A percentile compares a stretch with the other conserved stretches of the same genome.
Conservation (phyloP, 78 protist species). For the Dictyostelium intermedium region DNA sequence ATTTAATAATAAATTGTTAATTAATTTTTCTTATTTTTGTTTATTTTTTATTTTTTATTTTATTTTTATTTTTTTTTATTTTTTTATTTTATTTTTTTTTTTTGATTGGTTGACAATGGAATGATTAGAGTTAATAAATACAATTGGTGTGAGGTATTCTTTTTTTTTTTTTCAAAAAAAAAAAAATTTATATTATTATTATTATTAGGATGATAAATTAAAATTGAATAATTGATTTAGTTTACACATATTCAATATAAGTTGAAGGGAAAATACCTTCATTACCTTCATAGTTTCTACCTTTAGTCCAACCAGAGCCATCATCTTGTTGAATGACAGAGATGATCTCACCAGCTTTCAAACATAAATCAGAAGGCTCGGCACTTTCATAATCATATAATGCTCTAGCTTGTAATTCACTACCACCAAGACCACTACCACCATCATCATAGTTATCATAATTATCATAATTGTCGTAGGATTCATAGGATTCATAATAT, state of each 20-base stretch:
- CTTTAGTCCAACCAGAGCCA: slow-evolving; percentile 75
- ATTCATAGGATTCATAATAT: slow-evolving; percentile 55
- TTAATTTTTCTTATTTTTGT: too few species aligned
- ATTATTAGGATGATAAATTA: background rate
- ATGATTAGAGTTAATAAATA: too few species aligned
- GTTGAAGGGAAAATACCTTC: slow-evolving; percentile 71
- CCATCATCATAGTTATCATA: slow-evolving; percentile 13
- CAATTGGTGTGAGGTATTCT: too few species aligned
- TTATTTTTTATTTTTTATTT: too few species aligned
- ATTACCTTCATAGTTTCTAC: slow-evolving; percentile 39
- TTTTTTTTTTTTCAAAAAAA: background rate
- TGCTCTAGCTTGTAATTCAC: slow-evolving; percentile 79
- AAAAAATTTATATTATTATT: background rate
- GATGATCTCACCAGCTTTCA: slow-evolving; percentile 63
- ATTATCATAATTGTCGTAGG: slow-evolving; percentile 12
- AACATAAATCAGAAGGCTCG: slow-evolving; percentile 52
- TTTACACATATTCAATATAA: slow-evolving; percentile 21
- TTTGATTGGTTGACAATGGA: too few species aligned
- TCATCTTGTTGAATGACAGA: slow-evolving; percentile 76
- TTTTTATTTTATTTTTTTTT: too few species aligned
- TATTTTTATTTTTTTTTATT: too few species aligned
- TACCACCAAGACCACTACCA: background rate
- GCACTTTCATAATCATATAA: slow-evolving; percentile 55
- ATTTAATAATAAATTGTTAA: too few species aligned
- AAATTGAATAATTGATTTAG: background rate